Base-by-base conservation (phyloP, 202 grass and related monocot species). In the Panicum hallii region DNA sequence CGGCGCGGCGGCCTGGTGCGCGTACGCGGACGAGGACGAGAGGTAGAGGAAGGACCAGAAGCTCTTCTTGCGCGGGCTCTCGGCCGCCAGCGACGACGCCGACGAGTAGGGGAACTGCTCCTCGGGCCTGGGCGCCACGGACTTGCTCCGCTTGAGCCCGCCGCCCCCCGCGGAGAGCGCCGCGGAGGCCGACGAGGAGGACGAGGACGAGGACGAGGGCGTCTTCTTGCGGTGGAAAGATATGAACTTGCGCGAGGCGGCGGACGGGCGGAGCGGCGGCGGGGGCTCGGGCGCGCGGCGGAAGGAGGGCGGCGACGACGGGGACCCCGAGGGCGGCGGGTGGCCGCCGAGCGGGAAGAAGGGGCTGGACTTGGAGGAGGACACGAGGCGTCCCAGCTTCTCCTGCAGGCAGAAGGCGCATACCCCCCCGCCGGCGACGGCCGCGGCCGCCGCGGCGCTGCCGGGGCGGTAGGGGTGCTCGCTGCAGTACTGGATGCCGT, bases 391-490 rank as follows among this genome's bases (percentile, higher is more conserved):
- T 11, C 94, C 94, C 14, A 97, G 89, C 89, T 97, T 97, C 89
- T 97, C 94, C 82, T 97, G 94, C 61, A 97, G 68, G 72, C 94
- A 97, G 75, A 97, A 94, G n/a, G 92, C 92, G 81, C 95, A 97
- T 75, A 97, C 92, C 61, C 90, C 92, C 0, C 87, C 86, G 16
- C 79, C 81, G 34, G 80, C 87, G 9, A 45, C 46, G 62, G 77
- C 77, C 11, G 76, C 81, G 14, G 81, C 75, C 0, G 78, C 82
- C 0, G 77, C 63, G 28, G 47, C 48, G 70, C 5, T 74, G 5
- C 78, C 88, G 1, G 83, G 66, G 23, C 90, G 74, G 87, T 88
- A 94, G 0, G 95, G 85, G 74, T 97, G 95, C 81, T 94, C 92
- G 88, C 87, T 90, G 84, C 95, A 97, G 72, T 90, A 86, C 88